Evolutionary conservation across 2,329 filamentous ascomycete genomes (phyloP).

Genomic region (Ophiostoma sp.): DNA sequence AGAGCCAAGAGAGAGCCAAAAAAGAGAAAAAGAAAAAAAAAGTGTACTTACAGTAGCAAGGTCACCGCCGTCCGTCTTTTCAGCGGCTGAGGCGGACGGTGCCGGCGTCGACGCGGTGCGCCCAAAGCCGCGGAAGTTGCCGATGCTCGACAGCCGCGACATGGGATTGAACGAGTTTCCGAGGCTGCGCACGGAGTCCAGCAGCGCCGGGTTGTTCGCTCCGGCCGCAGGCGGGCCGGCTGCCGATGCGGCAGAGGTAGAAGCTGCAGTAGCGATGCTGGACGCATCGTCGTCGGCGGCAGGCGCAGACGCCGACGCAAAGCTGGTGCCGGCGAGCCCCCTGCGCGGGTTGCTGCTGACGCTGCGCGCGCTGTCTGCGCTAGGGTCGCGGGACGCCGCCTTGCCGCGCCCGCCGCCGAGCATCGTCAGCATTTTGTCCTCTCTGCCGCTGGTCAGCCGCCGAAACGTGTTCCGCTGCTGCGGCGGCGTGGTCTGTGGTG

Average conservation of each 20-base stretch:
- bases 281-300: slow-evolving; percentile 35
- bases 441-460: slow-evolving; percentile 30
- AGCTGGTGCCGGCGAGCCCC: background rate
- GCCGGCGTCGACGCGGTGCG: slow-evolving; percentile 44
- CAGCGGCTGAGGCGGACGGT: slow-evolving; percentile 34
- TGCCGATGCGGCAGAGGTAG: no score
- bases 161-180: slow-evolving; percentile 79
- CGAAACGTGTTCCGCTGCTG: slow-evolving; percentile 8
- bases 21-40: no score
- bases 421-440: slow-evolving; percentile 64
- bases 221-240: slow-evolving; percentile 24
- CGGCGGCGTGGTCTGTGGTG: slow-evolving; percentile 16
- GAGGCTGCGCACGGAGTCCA: slow-evolving; percentile 77
- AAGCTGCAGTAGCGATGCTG: background rate
- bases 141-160: slow-evolving; percentile 68
- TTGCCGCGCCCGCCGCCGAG: slow-evolving; percentile 53
- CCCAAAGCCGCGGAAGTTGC: slow-evolving; percentile 70
- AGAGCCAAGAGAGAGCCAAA: no score
- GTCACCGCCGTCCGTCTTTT: slow-evolving; percentile 47
- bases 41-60: slow-evolving; percentile 38
- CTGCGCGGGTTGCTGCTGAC: slow-evolving; percentile 29
- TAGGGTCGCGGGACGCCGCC: slow-evolving; percentile 57
- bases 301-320: background rate
- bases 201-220: slow-evolving; percentile 52
- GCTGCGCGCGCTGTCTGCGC: slow-evolving; percentile 66